These are phyloP conservation scores for Colletotrichum siamense DNA, from an alignment of 2,329 filamentous ascomycete species.

Conservation along the genomic window DNA sequence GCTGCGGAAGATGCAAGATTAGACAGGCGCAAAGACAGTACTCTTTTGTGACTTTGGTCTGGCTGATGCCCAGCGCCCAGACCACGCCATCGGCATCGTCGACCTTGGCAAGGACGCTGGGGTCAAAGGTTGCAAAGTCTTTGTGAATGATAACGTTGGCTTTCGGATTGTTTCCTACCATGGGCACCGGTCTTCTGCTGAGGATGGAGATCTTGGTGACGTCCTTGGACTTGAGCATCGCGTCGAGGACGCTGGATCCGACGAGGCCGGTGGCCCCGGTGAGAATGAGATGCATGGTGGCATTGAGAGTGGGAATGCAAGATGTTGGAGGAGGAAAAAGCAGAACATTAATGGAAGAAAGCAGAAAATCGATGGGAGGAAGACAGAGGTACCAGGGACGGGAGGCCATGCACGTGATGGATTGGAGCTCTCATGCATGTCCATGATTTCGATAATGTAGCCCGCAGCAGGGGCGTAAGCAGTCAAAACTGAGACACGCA, in stretches of 20 bases:
- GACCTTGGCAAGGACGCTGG: constrained; percentile 62
- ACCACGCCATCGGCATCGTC: constrained; percentile 71
- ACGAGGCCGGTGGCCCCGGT: constrained; percentile 72
- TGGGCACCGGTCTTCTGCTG: constrained; percentile 66
- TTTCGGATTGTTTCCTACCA: constrained; percentile 67
- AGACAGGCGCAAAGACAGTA: constrained; percentile 27
- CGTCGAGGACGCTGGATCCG: constrained; percentile 65
- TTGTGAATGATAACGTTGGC: constrained; percentile 71
- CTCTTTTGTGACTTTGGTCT: constrained; percentile 64
- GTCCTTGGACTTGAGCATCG: constrained; percentile 61
- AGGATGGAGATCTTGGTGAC: constrained; percentile 73
- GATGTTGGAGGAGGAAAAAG: background rate
- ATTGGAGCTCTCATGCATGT: background rate
- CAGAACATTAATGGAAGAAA: background rate
- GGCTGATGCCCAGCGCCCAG: constrained; percentile 75
- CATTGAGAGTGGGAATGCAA: background rate
- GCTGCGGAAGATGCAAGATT: background rate
- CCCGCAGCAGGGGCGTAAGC: background rate
- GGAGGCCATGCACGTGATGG: background rate
- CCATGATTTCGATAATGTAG: background rate
- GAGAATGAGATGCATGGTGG: constrained; percentile 66
- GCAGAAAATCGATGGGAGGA: background rate
- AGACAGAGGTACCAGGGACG: accelerated
- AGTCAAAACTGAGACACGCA: background rate
- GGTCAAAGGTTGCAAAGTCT: constrained; percentile 68